A percentile compares a stretch with the other conserved stretches of the same genome.
Evolutionary conservation across 2,329 filamentous ascomycete genomes (phyloP).

Genomic region (Fusarium ambrosium): DNA sequence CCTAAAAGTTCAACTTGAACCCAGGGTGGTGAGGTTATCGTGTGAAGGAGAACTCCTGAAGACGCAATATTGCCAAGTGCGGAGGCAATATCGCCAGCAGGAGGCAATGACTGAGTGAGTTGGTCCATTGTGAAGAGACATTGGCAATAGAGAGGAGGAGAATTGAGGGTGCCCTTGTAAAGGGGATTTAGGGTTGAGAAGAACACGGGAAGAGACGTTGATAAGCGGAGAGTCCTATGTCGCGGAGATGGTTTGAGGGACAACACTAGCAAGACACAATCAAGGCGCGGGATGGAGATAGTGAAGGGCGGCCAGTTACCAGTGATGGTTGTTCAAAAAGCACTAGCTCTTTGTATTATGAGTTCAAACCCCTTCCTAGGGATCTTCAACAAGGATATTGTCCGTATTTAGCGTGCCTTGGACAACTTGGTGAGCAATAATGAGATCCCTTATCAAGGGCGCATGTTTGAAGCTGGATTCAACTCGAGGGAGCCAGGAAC

Average conservation of each 20-base stretch:
- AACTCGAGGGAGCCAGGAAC: constrained; percentile 17
- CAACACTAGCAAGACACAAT: not conserved
- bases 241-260: not conserved
- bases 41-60: constrained; percentile 12
- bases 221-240: not conserved
- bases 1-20: not conserved
- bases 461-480: not conserved
- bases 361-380: not conserved
- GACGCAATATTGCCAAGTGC: constrained; percentile 16
- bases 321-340: not conserved
- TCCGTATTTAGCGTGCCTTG: constrained; percentile 2
- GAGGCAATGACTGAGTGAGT: not conserved
- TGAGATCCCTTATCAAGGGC: constrained; percentile 33
- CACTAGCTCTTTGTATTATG: constrained; percentile 11
- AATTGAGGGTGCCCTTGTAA: constrained; percentile 12
- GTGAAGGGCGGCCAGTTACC: constrained; percentile 1
- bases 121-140: constrained; percentile 8
- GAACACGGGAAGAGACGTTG: not conserved
- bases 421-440: constrained; percentile 1
- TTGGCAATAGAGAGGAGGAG: constrained; percentile 19
- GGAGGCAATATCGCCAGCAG: constrained; percentile 3
- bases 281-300: not conserved
- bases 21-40: constrained; percentile 1
- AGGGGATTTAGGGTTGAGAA: constrained; percentile 11
- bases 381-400: not conserved